Percentiles rank a stretch among this genome's conserved stretches.
phyloP scores from a whole-genome alignment of 1,284 basidiomycete species.

The Bondarzewia mesenterica region DNA sequence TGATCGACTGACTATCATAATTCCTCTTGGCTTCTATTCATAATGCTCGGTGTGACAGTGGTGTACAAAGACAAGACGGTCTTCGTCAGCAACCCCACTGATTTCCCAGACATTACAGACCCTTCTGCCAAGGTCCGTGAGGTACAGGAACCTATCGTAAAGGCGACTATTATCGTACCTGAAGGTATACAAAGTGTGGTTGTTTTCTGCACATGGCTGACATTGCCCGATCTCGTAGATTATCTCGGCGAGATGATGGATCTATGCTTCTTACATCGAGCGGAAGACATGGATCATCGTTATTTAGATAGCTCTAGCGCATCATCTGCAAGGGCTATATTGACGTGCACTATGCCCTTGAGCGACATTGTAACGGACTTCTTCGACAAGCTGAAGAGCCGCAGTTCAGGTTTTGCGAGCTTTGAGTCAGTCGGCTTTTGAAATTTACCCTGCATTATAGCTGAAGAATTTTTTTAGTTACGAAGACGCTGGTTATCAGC shows the following conservation, averaged over 20 bases:
- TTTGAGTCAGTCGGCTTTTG: slow-evolving; percentile 61
- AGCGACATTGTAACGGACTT: slow-evolving; percentile 91
- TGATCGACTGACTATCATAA: no score
- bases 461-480: slow-evolving; percentile 44
- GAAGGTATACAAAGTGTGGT: slow-evolving; percentile 46
- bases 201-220: not conserved
- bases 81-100: slow-evolving; percentile 83
- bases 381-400: slow-evolving; percentile 86
- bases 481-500: slow-evolving; percentile 82
- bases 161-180: slow-evolving; percentile 89
- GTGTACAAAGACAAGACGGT: slow-evolving; percentile 64
- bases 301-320: slow-evolving; percentile 60
- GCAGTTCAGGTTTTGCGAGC: slow-evolving; percentile 87
- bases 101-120: slow-evolving; percentile 81
- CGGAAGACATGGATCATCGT: slow-evolving; percentile 69
- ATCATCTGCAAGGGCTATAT: slow-evolving; percentile 57
- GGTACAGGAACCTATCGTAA: slow-evolving; percentile 85
- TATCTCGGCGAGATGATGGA: slow-evolving; percentile 92
- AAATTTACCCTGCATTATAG: not conserved
- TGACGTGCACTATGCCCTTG: slow-evolving; percentile 79
- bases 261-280: slow-evolving; percentile 74
- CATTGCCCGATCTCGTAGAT: slow-evolving; percentile 32
- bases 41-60: slow-evolving; percentile 36
- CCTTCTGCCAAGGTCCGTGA: slow-evolving; percentile 55
- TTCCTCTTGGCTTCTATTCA: slow-evolving; percentile 9